Evolutionary conservation across 352 stramenopile genomes (phyloP).

Genomic region (Phytophthora podocarpi): DNA sequence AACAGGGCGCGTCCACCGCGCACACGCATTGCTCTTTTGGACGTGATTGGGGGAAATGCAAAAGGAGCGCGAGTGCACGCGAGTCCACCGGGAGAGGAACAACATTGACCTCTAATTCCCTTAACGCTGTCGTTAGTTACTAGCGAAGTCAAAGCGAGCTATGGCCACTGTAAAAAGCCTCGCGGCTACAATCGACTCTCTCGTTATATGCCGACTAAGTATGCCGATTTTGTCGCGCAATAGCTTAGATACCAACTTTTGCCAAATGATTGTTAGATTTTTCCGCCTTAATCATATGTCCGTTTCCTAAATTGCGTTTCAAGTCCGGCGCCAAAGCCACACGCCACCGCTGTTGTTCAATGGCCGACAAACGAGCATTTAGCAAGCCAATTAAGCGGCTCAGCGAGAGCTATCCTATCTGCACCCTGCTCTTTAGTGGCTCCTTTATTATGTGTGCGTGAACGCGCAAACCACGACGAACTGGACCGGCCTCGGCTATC

Average conservation of each 20-base stretch:
- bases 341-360: not conserved
- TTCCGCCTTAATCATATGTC: not conserved
- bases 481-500: not conserved
- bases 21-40: too few species aligned
- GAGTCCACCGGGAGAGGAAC: too few species aligned
- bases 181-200: too few species aligned
- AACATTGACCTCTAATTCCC: too few species aligned
- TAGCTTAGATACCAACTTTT: constrained; percentile 17
- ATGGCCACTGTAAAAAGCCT: too few species aligned
- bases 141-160: too few species aligned
- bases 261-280: constrained; percentile 7
- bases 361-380: not conserved
- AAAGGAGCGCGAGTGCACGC: too few species aligned
- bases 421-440: too few species aligned
- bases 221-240: not conserved
- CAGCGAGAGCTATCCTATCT: too few species aligned
- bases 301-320: constrained; percentile 2
- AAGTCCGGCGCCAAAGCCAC: not conserved
- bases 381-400: not conserved
- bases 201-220: not conserved
- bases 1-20: not conserved
- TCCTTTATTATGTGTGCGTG: not conserved
- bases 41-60: too few species aligned
- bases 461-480: constrained; percentile 1
- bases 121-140: too few species aligned